Base-by-base conservation (phyloP, 1,284 basidiomycete species). In the Cryptococcus depauperatus region DNA sequence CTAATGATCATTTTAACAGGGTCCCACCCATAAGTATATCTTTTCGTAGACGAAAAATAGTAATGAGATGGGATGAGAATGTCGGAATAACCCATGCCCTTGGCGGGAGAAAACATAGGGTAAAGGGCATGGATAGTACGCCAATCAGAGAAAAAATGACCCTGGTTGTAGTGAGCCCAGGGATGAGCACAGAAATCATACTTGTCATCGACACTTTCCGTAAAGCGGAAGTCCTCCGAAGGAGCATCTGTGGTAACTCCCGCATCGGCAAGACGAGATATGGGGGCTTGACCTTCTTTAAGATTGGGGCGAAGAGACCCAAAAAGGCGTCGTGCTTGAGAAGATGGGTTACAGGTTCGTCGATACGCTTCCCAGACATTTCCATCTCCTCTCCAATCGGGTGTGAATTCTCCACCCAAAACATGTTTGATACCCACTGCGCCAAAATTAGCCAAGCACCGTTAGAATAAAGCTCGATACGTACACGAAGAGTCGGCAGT, bases 101-200 rank as follows among this genome's bases (percentile, higher is more conserved):
- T 87, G 0, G 87, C 85, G 0, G 91, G 90, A 3, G 86, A 91
- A 67, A 96, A 85, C 43, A 96, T 79, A 5, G 91, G 91, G 68
- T 87, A 91, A 13, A 92, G 75, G 1, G 80, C 79, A 11, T 84
- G 79, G 47, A 92, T 83, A 0, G 83, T 86, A 16, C 91, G 76
- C 84, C 87, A 93, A 67, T 96, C 91, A 16, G 85, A 87, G 77
- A 93, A 96, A 70, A 93, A 95, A 65, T 89, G 89, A 7, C 90
- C 89, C 63, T 95, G 90, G 35, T 77, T 77, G 61, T 84, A 83
- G 58, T 84, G 88, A 25, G 84, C 81, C 72, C 85, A 83, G 0
- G 91, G 90, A 35, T 80, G 75, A 23, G 74, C 65, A 69, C 91
- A 96, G 59, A 85, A 91, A 59, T 91, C 81, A 53, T 79, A 77